Base-by-base conservation (phyloP, 2,329 filamentous ascomycete genomes). In the Aspergillus sp. region DNA sequence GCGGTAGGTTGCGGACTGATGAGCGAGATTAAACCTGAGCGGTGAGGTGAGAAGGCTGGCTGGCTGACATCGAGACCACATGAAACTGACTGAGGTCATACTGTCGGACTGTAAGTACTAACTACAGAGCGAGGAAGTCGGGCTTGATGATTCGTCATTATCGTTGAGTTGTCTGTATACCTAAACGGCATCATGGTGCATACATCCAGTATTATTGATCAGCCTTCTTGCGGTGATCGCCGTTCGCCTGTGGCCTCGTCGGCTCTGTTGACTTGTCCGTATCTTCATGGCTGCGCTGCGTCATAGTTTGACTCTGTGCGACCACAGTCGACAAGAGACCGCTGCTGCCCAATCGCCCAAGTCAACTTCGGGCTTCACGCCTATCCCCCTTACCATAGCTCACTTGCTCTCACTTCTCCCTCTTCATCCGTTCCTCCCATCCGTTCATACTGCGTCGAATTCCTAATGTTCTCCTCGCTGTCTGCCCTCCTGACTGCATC, bases 401-500 rank as follows among this genome's bases (percentile, higher is more conserved):
- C 62, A 62, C 60, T 68, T 64, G 55, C 59, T 59, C 51, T 63
- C 68, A 62, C 66, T 65, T 59, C 51, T 63, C 68, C 63, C 66
- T 65, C 58, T 73, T 73, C 71, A 74, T 73, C 60, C 71, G 66
- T 19, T 71, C 72, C 56, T 73, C 71, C 77, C 77, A 79, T 46
- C 76, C 75, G 41, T 70, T 76, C 72, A 77, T 74, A 50, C 70
- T 76, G 51, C 76, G 70, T 43, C 77, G 72, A 52, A 79, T 71
- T 27, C 77, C 77, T 56, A 78, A 60, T 17, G 76, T 78, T 64
- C 72, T 75, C 53, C 70, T 72, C 54, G 63, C 65, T 6, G 61
- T 52, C 25, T 59, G 51, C 40, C 60, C 63, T 52, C 39, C 56
- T 21, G 70, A 64, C 58, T 72, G 64, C 27, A 72, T 57, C 65